Conservation (phyloP, 257 asterid genomes). For the Plantago ovata region DNA sequence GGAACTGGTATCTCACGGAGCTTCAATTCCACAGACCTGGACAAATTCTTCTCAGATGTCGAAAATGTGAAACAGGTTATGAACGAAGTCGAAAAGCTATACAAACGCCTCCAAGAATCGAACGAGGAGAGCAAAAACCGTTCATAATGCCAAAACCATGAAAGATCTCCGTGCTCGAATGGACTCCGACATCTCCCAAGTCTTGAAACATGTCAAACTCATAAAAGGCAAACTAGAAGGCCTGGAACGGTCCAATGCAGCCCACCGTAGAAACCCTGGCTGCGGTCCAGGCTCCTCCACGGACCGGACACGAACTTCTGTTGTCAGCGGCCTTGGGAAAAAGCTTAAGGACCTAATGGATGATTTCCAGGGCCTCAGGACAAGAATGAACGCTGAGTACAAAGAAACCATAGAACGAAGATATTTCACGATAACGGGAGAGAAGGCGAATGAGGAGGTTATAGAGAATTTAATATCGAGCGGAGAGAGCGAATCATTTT, state of each 20-base stretch:
- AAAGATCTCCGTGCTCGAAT: constrained; percentile 45
- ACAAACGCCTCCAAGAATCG: constrained; percentile 38
- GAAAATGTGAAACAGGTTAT: constrained; percentile 44
- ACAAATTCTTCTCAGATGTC: constrained; percentile 42
- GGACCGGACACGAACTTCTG: constrained; percentile 39
- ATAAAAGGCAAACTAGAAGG: constrained; percentile 45
- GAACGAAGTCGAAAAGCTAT: constrained; percentile 40
- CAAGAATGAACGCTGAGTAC: constrained; percentile 46
- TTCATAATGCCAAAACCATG: constrained; percentile 41
- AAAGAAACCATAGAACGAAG: constrained; percentile 51
- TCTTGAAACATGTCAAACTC: constrained; percentile 34
- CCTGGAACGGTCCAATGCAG: constrained; percentile 40
- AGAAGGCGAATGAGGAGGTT: constrained; percentile 40
- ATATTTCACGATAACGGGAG: constrained; percentile 51
- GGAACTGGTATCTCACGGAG: constrained; percentile 30
- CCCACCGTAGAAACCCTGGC: constrained; percentile 42
- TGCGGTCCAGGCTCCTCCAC: constrained; percentile 60
- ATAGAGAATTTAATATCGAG: constrained; percentile 43
- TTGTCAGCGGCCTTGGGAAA: constrained; percentile 47
- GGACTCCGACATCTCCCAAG: constrained; percentile 44
- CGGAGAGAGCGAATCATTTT: constrained; percentile 49
- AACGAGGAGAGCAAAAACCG: constrained; percentile 47
- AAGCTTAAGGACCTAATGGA: constrained; percentile 45
- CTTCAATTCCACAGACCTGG: constrained; percentile 45
- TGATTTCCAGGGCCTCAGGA: constrained; percentile 41